Percentiles rank a stretch among this genome's conserved stretches.
Conservation (phyloP, 768 basidiomycete species). For the Tulasnella sp. region DNA sequence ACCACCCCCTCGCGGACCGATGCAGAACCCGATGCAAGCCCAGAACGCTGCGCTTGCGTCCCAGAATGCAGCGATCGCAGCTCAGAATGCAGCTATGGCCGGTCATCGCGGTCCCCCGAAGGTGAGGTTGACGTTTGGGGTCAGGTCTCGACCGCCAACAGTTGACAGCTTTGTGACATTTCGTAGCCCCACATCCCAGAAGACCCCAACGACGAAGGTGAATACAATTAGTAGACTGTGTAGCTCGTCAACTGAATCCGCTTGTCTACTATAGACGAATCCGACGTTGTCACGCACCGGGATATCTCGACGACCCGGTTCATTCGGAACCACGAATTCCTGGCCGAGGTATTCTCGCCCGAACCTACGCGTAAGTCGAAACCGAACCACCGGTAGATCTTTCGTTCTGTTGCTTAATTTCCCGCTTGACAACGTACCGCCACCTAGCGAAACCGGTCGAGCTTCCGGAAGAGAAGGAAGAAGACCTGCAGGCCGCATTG, state of each 20-base stretch:
- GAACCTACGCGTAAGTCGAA: slow-evolving; percentile 33
- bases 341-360: slow-evolving; percentile 36
- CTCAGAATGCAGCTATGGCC: slow-evolving; percentile 18
- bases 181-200: slow-evolving; percentile 11
- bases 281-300: slow-evolving; percentile 33
- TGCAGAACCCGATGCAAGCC: slow-evolving; percentile 19
- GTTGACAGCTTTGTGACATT: neutral
- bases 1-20: neutral
- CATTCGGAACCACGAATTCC: slow-evolving; percentile 36
- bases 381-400: neutral
- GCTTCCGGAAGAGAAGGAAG: slow-evolving; percentile 10
- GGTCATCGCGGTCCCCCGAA: slow-evolving; percentile 9
- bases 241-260: neutral
- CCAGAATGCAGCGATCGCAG: slow-evolving; percentile 32
- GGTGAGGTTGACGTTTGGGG: neutral
- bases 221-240: too few relatives aligned
- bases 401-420: slow-evolving; percentile 18
- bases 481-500: slow-evolving; percentile 19
- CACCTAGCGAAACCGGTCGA: slow-evolving; percentile 14
- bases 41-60: slow-evolving; percentile 31
- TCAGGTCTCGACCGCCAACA: neutral
- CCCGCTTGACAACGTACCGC: neutral
- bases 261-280: slow-evolving; percentile 26
- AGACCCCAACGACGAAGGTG: slow-evolving; percentile 24
- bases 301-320: slow-evolving; percentile 35